Conservation (phyloP, 192 early-diverging fungal species). For the Borealophlyctis nickersoniae region DNA sequence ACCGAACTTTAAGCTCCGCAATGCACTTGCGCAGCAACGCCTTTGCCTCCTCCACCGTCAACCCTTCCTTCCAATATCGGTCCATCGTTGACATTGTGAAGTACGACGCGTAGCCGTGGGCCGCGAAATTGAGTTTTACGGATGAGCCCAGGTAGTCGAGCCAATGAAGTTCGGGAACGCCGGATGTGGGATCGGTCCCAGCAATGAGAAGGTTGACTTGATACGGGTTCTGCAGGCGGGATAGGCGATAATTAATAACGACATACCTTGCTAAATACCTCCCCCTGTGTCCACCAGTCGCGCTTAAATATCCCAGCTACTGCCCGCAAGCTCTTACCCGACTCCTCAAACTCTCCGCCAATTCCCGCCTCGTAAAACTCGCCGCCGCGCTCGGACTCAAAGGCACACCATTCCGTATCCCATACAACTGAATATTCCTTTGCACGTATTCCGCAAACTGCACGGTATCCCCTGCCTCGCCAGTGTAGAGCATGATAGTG, state of each 20-base stretch:
- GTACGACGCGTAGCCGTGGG: conserved; percentile 91
- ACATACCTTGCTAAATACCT: no score
- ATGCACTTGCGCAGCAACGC: conserved; percentile 82
- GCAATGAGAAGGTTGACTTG: conserved; percentile 85
- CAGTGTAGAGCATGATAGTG: conserved; percentile 79
- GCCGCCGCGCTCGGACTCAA: conserved; percentile 76
- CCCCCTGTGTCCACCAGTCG: no score
- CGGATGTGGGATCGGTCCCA: conserved; percentile 75
- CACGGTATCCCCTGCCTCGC: conserved; percentile 88
- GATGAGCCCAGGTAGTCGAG: conserved; percentile 84
- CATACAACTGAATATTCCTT: conserved; percentile 85
- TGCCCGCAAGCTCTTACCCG: conserved; percentile 36
- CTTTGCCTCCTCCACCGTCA: conserved; percentile 82
- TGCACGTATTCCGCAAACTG: conserved; percentile 97
- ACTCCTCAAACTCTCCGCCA: conserved; percentile 82
- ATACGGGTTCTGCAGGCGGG: conserved; percentile 78
- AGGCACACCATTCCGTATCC: conserved; percentile 82
- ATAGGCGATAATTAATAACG: no score
- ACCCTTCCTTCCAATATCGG: conserved; percentile 78
- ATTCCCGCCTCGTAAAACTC: conserved; percentile 77
- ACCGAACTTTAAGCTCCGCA: conserved; percentile 75
- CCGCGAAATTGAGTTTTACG: conserved; percentile 77
- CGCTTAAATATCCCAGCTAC: no score
- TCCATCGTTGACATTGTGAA: conserved; percentile 90
- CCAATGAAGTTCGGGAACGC: conserved; percentile 79